Base-by-base conservation (phyloP, 2,329 filamentous ascomycete genomes). In the Neonectria hederae region DNA sequence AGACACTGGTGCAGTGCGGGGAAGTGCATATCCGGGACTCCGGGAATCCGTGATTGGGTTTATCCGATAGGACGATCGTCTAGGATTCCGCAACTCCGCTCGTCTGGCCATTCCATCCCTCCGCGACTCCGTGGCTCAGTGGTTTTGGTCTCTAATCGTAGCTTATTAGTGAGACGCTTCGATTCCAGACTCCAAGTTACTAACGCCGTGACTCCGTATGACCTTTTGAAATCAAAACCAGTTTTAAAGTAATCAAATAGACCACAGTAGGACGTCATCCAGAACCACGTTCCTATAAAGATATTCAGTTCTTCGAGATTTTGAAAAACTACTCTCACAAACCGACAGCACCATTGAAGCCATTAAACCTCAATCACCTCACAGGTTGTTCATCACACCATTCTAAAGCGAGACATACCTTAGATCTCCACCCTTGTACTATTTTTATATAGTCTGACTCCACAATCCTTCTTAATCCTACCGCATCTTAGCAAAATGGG, bases 401-500 rank as follows among this genome's bases (percentile, higher is more conserved):
- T 35, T n/a, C 14, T 38, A 7, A 38, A n/a, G 5, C 14, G 5
- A 38, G 35, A 8, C 35, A 5, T 38, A n/a, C 14, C 14, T 14
- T 38, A 38, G 14, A 38, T 38, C 17, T 35, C 13, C 32, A 35
- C 32, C 17, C 32, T 17, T 14, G 13, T 17, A 17, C 13, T 17
- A 17, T 38, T 17, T 7, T 38, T 5, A 13, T 17, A 38, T 13
- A 11, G 22, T 7, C 30, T 30, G n/a, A 42, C 26, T 59, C 2
- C 5, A 45, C 14, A 30, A 28, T 26, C 4, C 9, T 19, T n/a
- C 17, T 2, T 14, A 10, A 48, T 5, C 24, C 5, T 30, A 53
- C 30, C 17, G n/a, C 4, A 24, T 21, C n/a, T 19, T 2, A 14
- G 5, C 46, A 63, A 42, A 19, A 65, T 65, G 62, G 52, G 40